phyloP scores from a whole-genome alignment of 345 rosid genomes.

The Citrus australasica region DNA sequence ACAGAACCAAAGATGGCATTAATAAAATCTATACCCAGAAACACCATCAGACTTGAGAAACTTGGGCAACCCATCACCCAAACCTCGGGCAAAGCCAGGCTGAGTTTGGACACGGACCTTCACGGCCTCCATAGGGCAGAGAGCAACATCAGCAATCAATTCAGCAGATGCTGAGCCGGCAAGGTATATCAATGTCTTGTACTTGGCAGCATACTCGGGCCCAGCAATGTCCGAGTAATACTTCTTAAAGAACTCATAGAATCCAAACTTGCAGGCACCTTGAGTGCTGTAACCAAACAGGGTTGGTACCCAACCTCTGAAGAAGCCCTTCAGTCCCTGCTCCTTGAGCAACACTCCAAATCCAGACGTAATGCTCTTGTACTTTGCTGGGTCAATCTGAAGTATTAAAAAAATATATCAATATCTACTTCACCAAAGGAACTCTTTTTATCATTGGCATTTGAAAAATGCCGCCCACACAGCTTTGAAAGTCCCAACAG shows the following conservation, averaged over 20 bases:
- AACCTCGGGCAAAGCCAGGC: constrained; percentile 91
- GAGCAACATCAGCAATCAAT: constrained; percentile 86
- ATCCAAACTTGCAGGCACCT: constrained; percentile 90
- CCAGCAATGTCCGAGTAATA: constrained; percentile 93
- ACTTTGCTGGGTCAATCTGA: constrained; percentile 86
- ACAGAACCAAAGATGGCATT: not conserved
- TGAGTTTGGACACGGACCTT: constrained; percentile 96
- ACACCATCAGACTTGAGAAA: constrained; percentile 70
- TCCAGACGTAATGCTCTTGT: constrained; percentile 73
- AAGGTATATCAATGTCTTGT: constrained; percentile 84
- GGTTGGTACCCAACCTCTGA: constrained; percentile 92
- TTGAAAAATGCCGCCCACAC: not conserved
- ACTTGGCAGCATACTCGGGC: constrained; percentile 79
- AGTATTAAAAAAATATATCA: too few species aligned
- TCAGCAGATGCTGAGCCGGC: constrained; percentile 98
- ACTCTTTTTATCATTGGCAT: not conserved
- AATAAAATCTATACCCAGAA: constrained; percentile 41
- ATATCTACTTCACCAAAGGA: not conserved
- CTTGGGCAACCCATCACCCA: constrained; percentile 88
- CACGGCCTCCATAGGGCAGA: constrained; percentile 95
- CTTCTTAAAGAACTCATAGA: constrained; percentile 89
- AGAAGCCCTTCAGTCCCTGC: constrained; percentile 80
- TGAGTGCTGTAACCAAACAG: constrained; percentile 90
- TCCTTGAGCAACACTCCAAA: constrained; percentile 78
- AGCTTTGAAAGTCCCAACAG: not conserved